Evolutionary conservation across 768 basidiomycete genomes (phyloP), one percentile per base, ranked within the genome.

Genomic region (Suillus bovinus): DNA sequence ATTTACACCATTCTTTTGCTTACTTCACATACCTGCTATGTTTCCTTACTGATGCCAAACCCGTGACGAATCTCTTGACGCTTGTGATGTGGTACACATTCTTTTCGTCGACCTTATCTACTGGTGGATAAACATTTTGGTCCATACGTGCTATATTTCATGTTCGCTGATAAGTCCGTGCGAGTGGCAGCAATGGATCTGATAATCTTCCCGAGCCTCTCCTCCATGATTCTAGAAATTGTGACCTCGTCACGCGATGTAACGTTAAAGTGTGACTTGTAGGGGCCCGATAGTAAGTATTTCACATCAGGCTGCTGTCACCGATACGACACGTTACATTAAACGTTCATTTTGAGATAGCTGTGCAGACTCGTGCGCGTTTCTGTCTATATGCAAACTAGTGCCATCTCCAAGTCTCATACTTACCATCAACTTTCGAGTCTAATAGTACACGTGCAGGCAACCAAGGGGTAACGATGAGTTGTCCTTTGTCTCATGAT

Each of bases 1-100:
- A 57, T 31, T 33, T 50, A 59, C 33, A 31, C 27, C 42, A 33
- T 56, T 34, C 33, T 17, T 60, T 41, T 56, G 36, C 38, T 56
- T 56, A 52, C 44, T 22, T n/a, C n/a, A 36, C 5, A 34, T 20
- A 38, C 24, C 47, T 60, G 59, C 31, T 60, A 47, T 38, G 47
- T 17, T 54, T 20, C 11, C 16, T 47, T 60, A 27, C 53, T 60
- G 33, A 27, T 49, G 24, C 33, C 59, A 31, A 34, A n/a, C 29
- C 58, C 8, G 17, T 50, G 17, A 29, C 24, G 27, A 31, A 29
- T 31, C 5, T 14, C 20, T 24, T 34, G 44, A 52, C 22, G 16
- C 54, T 38, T 24, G 34, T 24, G 34, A 54, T 34, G 53, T n/a
- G 20, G 11, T 27, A 20, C 36, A 39, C 24, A 20, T 39, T 39